Evolutionary conservation across 1,284 basidiomycete genomes (phyloP), one percentile per base, ranked within the genome.

Genomic region (Microbotryum intermedium): DNA sequence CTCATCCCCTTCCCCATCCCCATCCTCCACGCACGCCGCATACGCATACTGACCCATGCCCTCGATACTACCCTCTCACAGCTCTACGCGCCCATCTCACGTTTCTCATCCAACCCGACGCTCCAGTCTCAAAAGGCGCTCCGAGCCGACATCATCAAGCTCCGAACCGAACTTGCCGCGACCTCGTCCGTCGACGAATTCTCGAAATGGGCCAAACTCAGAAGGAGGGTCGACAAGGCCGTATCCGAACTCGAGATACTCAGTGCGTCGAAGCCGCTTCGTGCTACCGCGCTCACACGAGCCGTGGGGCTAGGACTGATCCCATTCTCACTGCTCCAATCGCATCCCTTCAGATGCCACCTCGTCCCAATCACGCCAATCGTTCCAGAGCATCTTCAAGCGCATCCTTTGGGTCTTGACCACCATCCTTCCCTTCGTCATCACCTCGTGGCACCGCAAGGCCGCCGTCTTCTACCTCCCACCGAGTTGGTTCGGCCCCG

Each of bases 171-270:
- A 73, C 82, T 98, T 10, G 76, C 86, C 60, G 84, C 85, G 71
- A 98, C 93, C 30, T 91, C 88, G 70, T 88, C 90, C 16, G 94
- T 98, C 74, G 94, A 97, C 73, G 88, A 98, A 73, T 98, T 99
- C 74, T 89, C 93, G 20, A 97, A 92, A 77, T 98, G 95, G 95
- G 94, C 94, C 49, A 94, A 92, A 77, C 77, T 98, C 70, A 79
- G 88, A 70, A 77, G 95, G 65, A 88, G 83, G 68, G 84, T 97
- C 39, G 95, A 99, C 77, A 97, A 95, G 76, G 87, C 87, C 6
- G 75, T 95, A n/a, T 82, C 83, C 30, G 90, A 97, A 53, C 79
- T 98, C n/a, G 94, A 98, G 77, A 87, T 85, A 74, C 80, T 88
- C 66, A 97, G 72, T 74, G 25, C 42, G 72, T 67, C 44, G 50